Evolutionary conservation across 2,329 filamentous ascomycete species (phyloP), one percentile per base, ranked within the genome.

Genomic region (Scytalidium lignicola): DNA sequence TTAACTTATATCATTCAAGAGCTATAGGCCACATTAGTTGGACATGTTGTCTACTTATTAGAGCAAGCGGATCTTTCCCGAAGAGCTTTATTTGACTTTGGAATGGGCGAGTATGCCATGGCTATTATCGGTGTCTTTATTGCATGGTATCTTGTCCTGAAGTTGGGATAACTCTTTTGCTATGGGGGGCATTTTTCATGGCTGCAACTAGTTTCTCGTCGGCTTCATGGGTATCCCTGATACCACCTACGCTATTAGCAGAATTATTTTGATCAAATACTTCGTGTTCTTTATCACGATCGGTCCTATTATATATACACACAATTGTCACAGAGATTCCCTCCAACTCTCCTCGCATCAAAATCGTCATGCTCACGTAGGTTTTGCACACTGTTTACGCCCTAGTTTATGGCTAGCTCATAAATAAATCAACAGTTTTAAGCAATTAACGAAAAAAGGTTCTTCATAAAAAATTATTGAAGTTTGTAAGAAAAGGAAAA

Each of bases 291-390:
- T 95, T 65, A 74, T 90, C 45, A 88, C 88, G 0, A 88, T 95
- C 44, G 90, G 90, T 28, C 92, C 90, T 0, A 88, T 95, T 8
- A 89, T 86, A 67, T 95, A n/a, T n/a, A n/a, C n/a, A 93, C 70
- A 91, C 88, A 0, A 79, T 95, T 9, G 89, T 95, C 6, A 80
- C 86, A 1, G 90, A 95, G 66, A 70, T 95, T 22, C 89, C 88
- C 0, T 90, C 88, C 0, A 81, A 88, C 17, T 80, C 90, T 1
- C 75, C 95, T 29, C 86, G 90, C 63, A 90, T 92, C 72, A 95
- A 95, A 74, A 95, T n/a, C n/a, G n/a, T n/a, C n/a, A n/a, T n/a
- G n/a, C n/a, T n/a, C n/a, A n/a, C n/a, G n/a, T n/a, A n/a, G n/a
- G n/a, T n/a, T n/a, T n/a, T n/a, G n/a, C n/a, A n/a, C n/a, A n/a